Conservation (phyloP, 129 eudicot species). For the Flaveria bidentis region DNA sequence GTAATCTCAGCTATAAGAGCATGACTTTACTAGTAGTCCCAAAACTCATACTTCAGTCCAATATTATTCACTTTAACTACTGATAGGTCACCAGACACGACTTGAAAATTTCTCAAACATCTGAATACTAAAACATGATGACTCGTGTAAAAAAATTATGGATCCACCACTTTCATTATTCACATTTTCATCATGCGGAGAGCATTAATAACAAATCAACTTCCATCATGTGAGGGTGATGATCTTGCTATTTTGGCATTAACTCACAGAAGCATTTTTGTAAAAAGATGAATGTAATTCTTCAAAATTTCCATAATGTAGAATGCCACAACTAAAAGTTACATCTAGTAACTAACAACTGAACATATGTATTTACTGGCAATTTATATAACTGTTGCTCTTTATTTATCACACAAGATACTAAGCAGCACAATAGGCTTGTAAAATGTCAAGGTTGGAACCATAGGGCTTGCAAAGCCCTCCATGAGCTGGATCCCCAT, state of each 20-base stretch:
- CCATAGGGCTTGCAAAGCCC: constrained; percentile 38
- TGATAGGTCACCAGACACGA: no score
- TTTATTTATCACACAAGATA: constrained; percentile 25
- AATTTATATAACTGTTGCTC: constrained; percentile 28
- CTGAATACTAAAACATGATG: no score
- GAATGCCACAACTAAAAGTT: constrained; percentile 32
- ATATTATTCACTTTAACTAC: no score
- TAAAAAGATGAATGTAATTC: constrained; percentile 12
- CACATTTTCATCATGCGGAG: no score
- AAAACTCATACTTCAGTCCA: no score
- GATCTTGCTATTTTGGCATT: background rate
- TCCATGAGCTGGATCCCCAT: constrained; percentile 26
- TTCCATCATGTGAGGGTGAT: constrained; percentile 43
- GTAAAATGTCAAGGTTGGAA: constrained; percentile 40
- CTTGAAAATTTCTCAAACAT: no score
- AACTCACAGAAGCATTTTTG: constrained; percentile 5
- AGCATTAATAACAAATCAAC: background rate
- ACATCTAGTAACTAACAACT: constrained; percentile 32
- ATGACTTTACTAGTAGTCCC: no score
- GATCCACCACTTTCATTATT: no score
- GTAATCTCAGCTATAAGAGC: no score
- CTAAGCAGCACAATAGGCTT: constrained; percentile 40
- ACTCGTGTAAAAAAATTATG: no score
- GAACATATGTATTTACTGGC: constrained; percentile 34
- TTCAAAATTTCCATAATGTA: constrained; percentile 34